phyloP scores from a whole-genome alignment of 345 rosid genomes.

The Clausena lansium region DNA sequence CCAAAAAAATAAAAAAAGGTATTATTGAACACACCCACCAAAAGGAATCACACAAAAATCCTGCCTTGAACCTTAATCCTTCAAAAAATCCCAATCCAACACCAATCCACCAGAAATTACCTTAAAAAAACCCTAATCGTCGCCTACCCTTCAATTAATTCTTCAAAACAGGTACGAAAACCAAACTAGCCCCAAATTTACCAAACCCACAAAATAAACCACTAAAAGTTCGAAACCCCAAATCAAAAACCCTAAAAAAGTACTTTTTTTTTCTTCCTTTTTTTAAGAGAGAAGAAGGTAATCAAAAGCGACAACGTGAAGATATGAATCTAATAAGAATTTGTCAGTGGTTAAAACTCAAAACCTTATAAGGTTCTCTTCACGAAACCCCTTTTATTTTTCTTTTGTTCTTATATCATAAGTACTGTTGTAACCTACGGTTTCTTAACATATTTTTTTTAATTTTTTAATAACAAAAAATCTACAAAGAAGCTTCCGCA shows the following conservation, averaged over 20 bases:
- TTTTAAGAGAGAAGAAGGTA: slow-evolving; percentile 7
- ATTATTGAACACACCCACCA: slow-evolving; percentile 3
- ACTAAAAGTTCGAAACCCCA: background rate
- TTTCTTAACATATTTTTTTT: background rate
- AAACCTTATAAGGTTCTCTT: slow-evolving; percentile 33
- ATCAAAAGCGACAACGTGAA: slow-evolving; percentile 53
- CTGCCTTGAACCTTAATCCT: slow-evolving; percentile 25
- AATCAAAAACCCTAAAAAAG: slow-evolving; percentile 2
- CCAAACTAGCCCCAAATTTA: slow-evolving; percentile 8
- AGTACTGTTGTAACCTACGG: slow-evolving; percentile 13
- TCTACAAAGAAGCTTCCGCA: slow-evolving; percentile 40
- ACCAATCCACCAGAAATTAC: slow-evolving; percentile 19
- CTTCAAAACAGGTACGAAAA: slow-evolving; percentile 11
- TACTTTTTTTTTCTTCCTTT: background rate
- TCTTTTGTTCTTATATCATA: background rate
- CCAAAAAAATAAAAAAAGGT: slow-evolving; percentile 10
- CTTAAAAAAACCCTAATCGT: slow-evolving; percentile 23
- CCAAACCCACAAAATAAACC: slow-evolving; percentile 1
- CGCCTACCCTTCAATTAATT: slow-evolving; percentile 25
- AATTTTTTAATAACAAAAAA: slow-evolving; percentile 19
- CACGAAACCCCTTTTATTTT: slow-evolving; percentile 45
- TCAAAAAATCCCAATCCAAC: slow-evolving; percentile 18
- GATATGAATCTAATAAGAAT: slow-evolving; percentile 37
- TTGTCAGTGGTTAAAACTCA: slow-evolving; percentile 13
- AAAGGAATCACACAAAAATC: slow-evolving; percentile 11